Percentiles rank a stretch among this genome's conserved stretches.
Conservation (phyloP, 2,329 filamentous ascomycete species). For the Trichoderma afroharzianum region DNA sequence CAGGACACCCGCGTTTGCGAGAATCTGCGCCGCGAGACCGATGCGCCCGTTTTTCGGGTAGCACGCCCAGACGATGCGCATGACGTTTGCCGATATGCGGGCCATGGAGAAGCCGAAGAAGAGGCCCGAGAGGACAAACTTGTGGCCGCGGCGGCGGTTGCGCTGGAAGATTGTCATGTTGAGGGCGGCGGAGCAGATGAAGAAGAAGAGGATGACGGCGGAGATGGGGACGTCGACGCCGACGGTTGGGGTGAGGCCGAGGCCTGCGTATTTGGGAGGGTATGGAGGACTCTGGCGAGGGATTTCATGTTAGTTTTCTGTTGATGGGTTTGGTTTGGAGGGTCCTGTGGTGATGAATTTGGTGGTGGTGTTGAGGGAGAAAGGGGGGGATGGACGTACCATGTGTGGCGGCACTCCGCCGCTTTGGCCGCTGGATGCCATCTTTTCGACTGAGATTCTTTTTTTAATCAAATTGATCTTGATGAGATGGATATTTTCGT, state of each 20-base stretch:
- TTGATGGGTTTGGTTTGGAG: not conserved
- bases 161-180: constrained; percentile 58
- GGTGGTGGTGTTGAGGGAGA: not conserved
- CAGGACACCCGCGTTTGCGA: constrained; percentile 70
- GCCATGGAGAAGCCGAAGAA: constrained; percentile 58
- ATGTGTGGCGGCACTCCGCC: not conserved
- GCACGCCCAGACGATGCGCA: constrained; percentile 53
- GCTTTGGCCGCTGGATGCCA: not conserved
- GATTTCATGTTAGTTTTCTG: not conserved
- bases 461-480: not conserved
- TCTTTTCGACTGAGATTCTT: not conserved
- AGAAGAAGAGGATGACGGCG: constrained; percentile 59
- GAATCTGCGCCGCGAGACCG: constrained; percentile 61
- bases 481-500: not conserved
- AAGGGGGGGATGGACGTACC: not conserved
- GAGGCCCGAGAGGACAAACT: constrained; percentile 57
- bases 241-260: constrained; percentile 57
- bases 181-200: constrained; percentile 47
- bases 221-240: constrained; percentile 62
- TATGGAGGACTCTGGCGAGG: constrained; percentile 35
- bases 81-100: constrained; percentile 47
- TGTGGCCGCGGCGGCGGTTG: constrained; percentile 48
- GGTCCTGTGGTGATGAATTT: not conserved
- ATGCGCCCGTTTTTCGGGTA: constrained; percentile 38
- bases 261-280: constrained; percentile 40